Evolutionary conservation across 805 yeast species (phyloP), one percentile per base, ranked within the genome.

Genomic region (Yarrowia hollandica): DNA sequence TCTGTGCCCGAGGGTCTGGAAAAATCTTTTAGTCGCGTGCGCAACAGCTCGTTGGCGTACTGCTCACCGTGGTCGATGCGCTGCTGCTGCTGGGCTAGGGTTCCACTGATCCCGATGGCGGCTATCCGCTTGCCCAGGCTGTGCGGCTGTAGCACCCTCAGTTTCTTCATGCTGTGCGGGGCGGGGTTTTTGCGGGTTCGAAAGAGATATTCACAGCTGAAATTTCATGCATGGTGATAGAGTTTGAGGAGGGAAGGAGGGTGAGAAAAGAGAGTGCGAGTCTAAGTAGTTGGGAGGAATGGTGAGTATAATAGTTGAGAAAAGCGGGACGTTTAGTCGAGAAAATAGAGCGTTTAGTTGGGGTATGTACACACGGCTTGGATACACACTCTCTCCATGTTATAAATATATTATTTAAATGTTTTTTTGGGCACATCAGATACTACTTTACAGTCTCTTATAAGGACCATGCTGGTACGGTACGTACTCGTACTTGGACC

Each of bases 1-100:
- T 22, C 22, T 12, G 10, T 22, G 12, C 15, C 30, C 12, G 33
- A 12, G 6, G 38, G 39, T n/a, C 55, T 28, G 7, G 55, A 48
- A 48, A 48, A 48, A 30, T 48, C 55, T 33, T 33, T 48, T n/a
- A 31, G 55, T 48, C 55, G 55, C 28, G 28, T 48, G 38, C 55
- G 55, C 22, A 48, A n/a, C 15, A 9, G 28, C 15, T 22, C 10
- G 5, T 14, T 14, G 1, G 35, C 5, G 2, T 7, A n/a, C 22
- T 22, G 38, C 6, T n/a, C 30, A 3, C 39, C 39, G 28, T 22
- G 25, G n/a, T 48, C 55, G 7, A 31, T 48, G 28, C 55, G 39
- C 14, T 3, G 39, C 30, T 21, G 30, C 28, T 48, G 55, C 21
- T 22, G 21, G 16, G 39, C 39, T 28, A 48, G 25, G 5, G 38